These are phyloP conservation scores for Apophysomyces elegans DNA, from an alignment of 371 early-diverging fungal genomes.

Conservation along the genomic window DNA sequence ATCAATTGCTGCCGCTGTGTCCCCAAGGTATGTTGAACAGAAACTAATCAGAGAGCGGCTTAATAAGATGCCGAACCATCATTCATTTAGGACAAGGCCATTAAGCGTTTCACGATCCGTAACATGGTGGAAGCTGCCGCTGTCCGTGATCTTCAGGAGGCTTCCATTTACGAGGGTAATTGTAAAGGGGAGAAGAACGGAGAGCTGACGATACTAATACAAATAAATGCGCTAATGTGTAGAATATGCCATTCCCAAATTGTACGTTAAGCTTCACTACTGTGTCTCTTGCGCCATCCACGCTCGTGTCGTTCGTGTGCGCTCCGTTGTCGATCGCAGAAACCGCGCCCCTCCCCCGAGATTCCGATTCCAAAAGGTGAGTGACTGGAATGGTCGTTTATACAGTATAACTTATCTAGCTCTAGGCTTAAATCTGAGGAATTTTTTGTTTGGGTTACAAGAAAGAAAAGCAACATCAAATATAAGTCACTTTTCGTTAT, in stretches of 20 bases:
- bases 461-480: too few species aligned
- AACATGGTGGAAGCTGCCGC: constrained; percentile 99
- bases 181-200: not conserved
- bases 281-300: constrained; percentile 99
- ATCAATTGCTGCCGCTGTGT: constrained; percentile 98
- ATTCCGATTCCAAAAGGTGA: constrained; percentile 78
- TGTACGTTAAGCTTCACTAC: constrained; percentile 97
- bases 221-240: not conserved
- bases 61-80: not conserved
- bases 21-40: constrained; percentile 72
- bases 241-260: constrained; percentile 97
- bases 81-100: constrained; percentile 89
- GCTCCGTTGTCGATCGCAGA: constrained; percentile 90
- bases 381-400: not conserved
- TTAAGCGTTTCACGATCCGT: constrained; percentile 97
- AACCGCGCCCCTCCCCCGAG: constrained; percentile 93
- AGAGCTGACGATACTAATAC: too few species aligned
- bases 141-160: constrained; percentile 95
- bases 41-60: not conserved
- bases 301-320: constrained; percentile 96
- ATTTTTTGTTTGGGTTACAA: too few species aligned
- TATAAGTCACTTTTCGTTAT: too few species aligned
- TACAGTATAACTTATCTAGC: not conserved
- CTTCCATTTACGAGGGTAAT: constrained; percentile 92
- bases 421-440: constrained; percentile 2